Conservation (phyloP, 2,329 filamentous ascomycete species). For the Penicillium sp. region DNA sequence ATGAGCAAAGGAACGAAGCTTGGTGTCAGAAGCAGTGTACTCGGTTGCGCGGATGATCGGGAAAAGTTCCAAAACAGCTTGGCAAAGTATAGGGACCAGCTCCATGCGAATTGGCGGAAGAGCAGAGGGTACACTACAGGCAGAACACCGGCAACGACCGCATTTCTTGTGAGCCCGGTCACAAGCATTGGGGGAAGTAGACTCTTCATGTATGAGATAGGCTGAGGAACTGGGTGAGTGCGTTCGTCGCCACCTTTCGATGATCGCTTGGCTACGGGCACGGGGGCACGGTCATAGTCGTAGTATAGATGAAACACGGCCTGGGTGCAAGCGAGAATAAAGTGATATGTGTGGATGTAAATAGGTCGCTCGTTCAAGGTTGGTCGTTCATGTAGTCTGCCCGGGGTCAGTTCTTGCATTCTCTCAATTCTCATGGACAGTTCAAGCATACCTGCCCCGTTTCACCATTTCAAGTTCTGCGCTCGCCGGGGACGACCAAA, state of each 20-base stretch:
- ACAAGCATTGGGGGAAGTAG: constrained; percentile 36
- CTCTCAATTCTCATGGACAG: neutral
- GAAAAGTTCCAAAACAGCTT: constrained; percentile 77
- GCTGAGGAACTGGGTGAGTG: constrained; percentile 41
- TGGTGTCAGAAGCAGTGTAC: constrained; percentile 55
- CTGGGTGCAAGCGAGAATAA: constrained; percentile 71
- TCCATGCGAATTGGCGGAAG: constrained; percentile 69
- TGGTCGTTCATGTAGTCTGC: constrained; percentile 65
- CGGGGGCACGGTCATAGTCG: constrained; percentile 72
- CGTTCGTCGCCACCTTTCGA: constrained; percentile 37
- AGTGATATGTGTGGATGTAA: constrained; percentile 73
- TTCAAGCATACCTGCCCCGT: constrained; percentile 61
- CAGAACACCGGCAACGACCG: constrained; percentile 51
- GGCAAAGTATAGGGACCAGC: constrained; percentile 69
- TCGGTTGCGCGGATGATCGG: constrained; percentile 66
- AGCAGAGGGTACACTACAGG: constrained; percentile 65
- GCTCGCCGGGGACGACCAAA: constrained; percentile 67
- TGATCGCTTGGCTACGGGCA: constrained; percentile 49
- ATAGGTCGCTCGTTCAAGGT: constrained; percentile 85
- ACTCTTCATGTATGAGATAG: constrained; percentile 44
- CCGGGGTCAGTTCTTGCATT: constrained; percentile 13
- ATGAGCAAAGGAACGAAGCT: constrained; percentile 60
- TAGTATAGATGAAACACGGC: constrained; percentile 69
- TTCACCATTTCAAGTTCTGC: constrained; percentile 75
- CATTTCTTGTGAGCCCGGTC: constrained; percentile 39